phyloP scores from a whole-genome alignment of 2,329 filamentous ascomycete species.

The Alternaria consortialis region DNA sequence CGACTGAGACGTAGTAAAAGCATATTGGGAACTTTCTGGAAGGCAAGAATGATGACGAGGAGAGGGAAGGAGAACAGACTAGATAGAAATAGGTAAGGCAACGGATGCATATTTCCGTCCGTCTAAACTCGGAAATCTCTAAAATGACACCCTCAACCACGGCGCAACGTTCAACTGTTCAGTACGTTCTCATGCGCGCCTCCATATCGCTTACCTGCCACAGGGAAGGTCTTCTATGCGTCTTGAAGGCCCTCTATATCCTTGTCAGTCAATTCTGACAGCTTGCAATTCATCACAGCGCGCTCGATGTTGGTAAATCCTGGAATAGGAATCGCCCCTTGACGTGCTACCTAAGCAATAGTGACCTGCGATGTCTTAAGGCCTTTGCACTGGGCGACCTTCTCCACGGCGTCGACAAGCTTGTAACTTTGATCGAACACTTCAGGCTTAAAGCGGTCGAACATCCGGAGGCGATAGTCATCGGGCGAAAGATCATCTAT shows the following conservation, averaged over 20 bases:
- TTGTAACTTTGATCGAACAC: conserved; percentile 69
- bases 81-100: neutral
- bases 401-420: conserved; percentile 67
- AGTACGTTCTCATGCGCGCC: conserved; percentile 20
- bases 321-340: conserved; percentile 70
- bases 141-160: neutral
- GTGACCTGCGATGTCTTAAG: conserved; percentile 69
- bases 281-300: conserved; percentile 66
- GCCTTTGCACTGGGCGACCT: conserved; percentile 65
- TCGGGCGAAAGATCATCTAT: conserved; percentile 63
- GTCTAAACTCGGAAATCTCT: conserved; percentile 2
- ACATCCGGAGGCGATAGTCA: conserved; percentile 52
- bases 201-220: conserved; percentile 19
- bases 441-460: conserved; percentile 69
- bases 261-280: conserved; percentile 41
- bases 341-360: conserved; percentile 66
- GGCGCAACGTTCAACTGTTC: conserved; percentile 7
- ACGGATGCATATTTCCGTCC: neutral
- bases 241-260: neutral
- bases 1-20: neutral
- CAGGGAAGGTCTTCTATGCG: conserved; percentile 1
- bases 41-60: neutral
- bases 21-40: no score
- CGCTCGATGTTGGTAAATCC: conserved; percentile 64
- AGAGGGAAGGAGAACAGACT: neutral